Evolutionary conservation across 768 basidiomycete genomes (phyloP).

Genomic region (Rhizopogon roseolus): DNA sequence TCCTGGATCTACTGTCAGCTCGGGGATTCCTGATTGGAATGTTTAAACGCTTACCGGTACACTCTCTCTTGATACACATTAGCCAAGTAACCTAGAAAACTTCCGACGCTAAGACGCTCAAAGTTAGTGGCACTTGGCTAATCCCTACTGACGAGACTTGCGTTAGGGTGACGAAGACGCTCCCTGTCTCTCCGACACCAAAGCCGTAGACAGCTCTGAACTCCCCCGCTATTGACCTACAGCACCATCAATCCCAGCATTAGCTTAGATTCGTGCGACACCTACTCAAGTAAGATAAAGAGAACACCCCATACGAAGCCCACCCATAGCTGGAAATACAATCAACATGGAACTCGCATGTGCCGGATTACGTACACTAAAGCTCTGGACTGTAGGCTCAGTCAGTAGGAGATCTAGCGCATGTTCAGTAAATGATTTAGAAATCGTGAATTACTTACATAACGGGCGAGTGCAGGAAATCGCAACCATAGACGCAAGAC

Average conservation of each 20-base stretch:
- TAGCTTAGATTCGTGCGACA: background rate
- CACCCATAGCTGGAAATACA: no score
- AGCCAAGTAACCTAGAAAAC: conserved; percentile 40
- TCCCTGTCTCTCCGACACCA: conserved; percentile 51
- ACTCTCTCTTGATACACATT: conserved; percentile 45
- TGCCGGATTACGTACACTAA: conserved; percentile 46
- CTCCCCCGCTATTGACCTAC: conserved; percentile 50
- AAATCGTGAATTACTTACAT: conserved; percentile 36
- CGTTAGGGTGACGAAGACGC: conserved; percentile 55
- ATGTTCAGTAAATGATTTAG: background rate
- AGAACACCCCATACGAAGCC: conserved; percentile 56
- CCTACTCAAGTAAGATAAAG: conserved; percentile 61
- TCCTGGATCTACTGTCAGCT: conserved; percentile 9
- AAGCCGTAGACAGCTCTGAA: conserved; percentile 58
- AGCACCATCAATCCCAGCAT: conserved; percentile 1
- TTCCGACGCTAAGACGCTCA: conserved; percentile 41
- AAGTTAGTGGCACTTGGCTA: background rate
- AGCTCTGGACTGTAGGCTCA: conserved; percentile 71
- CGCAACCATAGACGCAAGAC: conserved; percentile 53
- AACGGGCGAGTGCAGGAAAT: conserved; percentile 33
- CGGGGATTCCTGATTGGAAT: no score
- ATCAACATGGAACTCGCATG: conserved; percentile 45
- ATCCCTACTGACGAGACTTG: conserved; percentile 22
- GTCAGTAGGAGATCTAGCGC: conserved; percentile 17
- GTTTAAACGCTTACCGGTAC: conserved; percentile 35